Evolutionary conservation across 2,329 filamentous ascomycete genomes (phyloP), one percentile per base, ranked within the genome.

Genomic region (Hirsutella thompsonii): DNA sequence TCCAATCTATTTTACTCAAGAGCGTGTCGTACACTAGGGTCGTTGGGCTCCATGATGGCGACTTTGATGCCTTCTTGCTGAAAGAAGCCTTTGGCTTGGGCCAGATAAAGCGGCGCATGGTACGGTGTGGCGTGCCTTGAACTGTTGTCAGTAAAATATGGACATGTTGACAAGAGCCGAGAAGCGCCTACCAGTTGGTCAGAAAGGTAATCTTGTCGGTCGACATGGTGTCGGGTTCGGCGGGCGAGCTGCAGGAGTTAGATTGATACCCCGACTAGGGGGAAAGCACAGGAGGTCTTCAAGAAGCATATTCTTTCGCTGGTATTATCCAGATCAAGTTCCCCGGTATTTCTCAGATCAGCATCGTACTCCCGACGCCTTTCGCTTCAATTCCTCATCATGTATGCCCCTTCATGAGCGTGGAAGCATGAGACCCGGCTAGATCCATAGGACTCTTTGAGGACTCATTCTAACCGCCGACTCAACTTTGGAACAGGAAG

Each of bases 261-360:
- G 69, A 67, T 57, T 47, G 39, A 55, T 57, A 53, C 56, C 51
- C 43, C 45, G 44, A 49, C 47, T 52, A 40, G 37, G 37, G 19
- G 43, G 44, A 55, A 59, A 58, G 60, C 47, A 53, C 64, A 20
- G 43, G 44, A 55, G 59, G 58, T 60, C 48, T 54, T 65, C 70
- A 76, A 76, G 75, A 81, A 81, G 81, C 81, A 85, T 80, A 76
- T 85, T 77, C 81, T 85, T 85, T 80, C 82, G 81, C 81, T 83
- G 79, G 79, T 72, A 83, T 84, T 83, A 81, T 79, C 77, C 79
- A 83, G 79, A 83, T 84, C 81, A 85, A 85, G 81, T 86, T 84
- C 72, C 67, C 68, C 79, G 79, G 79, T 83, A 80, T 82, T 74
- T 83, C 79, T 83, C 78, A 83, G 78, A 80, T 58, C 59, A 55